Base-by-base conservation (phyloP, 2,329 filamentous ascomycete genomes). In the Colletotrichum graminicola region DNA sequence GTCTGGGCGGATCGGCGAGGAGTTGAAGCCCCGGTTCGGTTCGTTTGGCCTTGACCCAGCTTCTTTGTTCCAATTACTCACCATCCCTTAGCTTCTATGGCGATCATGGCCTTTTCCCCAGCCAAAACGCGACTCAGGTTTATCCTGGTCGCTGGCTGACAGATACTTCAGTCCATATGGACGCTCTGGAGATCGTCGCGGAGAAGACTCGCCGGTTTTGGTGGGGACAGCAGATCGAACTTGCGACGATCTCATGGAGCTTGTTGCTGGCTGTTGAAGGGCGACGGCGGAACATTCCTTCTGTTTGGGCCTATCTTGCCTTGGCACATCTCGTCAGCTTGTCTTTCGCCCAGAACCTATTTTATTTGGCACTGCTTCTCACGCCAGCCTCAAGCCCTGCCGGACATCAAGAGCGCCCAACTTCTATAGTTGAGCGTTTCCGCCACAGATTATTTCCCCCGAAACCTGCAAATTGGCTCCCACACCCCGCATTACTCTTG, bases 341-440 rank as follows among this genome's bases (percentile, higher is more conserved):
- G 14, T 89, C 88, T 0, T 91, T 88, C 74, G 88, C 89, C 2
- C 86, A 90, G 78, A 91, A 89, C 74, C 79, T 92, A 39, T 92
- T 92, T 80, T 90, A 88, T 75, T 76, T 91, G 12, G 85, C 87
- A 10, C 80, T 91, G 36, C 80, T 90, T 12, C 83, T 90, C 34
- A 89, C 86, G 0, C 88, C 88, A 1, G 77, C 85, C 6, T 85
- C 87, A 1, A 72, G 87, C 14, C 77, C 79, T 14, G 70, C 77
- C 26, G 74, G 73, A 10, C 68, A 75, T 70, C 51, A 76, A 67
- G 73, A 77, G 71, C 55, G 80, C 75, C 74, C 77, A 72, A 68
- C 68, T 8, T 80, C 82, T 14, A 75, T 69, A 68, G 80, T 77
- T 73, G 75, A 73, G 59, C 76, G 76, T 59, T 52, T 79, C 66